A percentile compares a stretch with the other conserved stretches of the same genome.
phyloP scores from a whole-genome alignment of 306 rosid species.

The Astragalus glycyphyllos region DNA sequence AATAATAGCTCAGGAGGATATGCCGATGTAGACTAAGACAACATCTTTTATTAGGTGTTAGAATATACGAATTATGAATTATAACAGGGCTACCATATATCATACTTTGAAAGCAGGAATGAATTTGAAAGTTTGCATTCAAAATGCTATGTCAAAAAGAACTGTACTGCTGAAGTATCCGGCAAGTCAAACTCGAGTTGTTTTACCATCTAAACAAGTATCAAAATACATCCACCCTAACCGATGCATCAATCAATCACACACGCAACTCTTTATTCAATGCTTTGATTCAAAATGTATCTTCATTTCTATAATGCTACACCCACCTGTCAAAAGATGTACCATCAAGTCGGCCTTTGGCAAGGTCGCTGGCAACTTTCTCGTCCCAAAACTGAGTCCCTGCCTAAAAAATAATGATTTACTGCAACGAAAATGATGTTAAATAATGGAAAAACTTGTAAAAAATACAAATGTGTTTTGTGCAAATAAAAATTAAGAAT shows the following conservation, averaged over 20 bases:
- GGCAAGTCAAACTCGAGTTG: neutral
- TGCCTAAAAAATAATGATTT: constrained; percentile 62
- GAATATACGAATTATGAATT: neutral
- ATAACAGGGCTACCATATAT: neutral
- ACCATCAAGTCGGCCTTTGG: constrained; percentile 86
- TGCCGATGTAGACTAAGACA: neutral
- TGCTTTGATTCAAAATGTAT: constrained; percentile 28
- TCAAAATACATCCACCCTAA: constrained; percentile 25
- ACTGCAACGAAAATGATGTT: constrained; percentile 35
- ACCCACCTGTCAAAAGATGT: constrained; percentile 87
- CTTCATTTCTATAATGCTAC: constrained; percentile 14
- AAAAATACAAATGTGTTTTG: neutral
- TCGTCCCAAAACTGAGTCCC: constrained; percentile 99
- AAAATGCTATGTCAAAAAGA: neutral
- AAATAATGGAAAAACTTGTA: constrained; percentile 26
- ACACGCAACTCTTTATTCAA: constrained; percentile 16
- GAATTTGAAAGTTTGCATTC: constrained; percentile 29
- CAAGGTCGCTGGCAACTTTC: constrained; percentile 85
- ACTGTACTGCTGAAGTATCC: constrained; percentile 6
- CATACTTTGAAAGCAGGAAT: constrained; percentile 28
- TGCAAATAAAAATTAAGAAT: constrained; percentile 7
- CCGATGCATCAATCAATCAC: constrained; percentile 9
- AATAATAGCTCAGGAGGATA: neutral
- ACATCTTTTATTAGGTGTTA: neutral
- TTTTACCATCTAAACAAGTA: too few relatives aligned